phyloP scores from a whole-genome alignment of 352 stramenopile species.

The Paralagenidium karlingii region DNA sequence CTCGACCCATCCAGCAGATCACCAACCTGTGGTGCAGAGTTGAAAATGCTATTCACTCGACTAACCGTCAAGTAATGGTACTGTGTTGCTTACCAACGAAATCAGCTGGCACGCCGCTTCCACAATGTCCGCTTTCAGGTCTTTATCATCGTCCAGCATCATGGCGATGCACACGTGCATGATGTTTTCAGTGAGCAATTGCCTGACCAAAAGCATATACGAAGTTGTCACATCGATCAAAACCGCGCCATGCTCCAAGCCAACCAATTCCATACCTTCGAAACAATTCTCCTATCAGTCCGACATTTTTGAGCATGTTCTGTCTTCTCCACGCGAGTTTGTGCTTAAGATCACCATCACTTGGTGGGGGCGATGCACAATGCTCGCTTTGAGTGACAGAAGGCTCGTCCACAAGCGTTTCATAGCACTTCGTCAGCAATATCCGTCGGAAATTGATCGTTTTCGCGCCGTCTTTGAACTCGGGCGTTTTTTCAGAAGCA shows the following conservation, averaged over 20 bases:
- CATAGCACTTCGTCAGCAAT: slow-evolving; percentile 67
- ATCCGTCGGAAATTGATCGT: slow-evolving; percentile 76
- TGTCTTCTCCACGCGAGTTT: slow-evolving; percentile 56
- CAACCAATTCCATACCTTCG: no score
- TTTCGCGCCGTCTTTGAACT: slow-evolving; percentile 77
- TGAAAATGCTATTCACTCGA: slow-evolving; percentile 1
- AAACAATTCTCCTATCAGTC: slow-evolving; percentile 64
- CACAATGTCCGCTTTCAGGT: slow-evolving; percentile 49
- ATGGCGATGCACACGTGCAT: slow-evolving; percentile 78
- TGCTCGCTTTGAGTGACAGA: slow-evolving; percentile 5
- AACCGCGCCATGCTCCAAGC: not conserved
- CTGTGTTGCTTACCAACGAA: slow-evolving; percentile 18
- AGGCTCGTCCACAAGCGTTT: slow-evolving; percentile 63
- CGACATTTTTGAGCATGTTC: slow-evolving; percentile 67
- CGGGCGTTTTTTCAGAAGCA: slow-evolving; percentile 50
- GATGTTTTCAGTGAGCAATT: slow-evolving; percentile 71
- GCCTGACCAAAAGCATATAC: slow-evolving; percentile 9
- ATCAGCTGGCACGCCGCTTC: slow-evolving; percentile 51
- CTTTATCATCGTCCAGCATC: slow-evolving; percentile 68
- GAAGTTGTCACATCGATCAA: not conserved
- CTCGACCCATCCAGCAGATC: slow-evolving; percentile 71
- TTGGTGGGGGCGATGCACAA: slow-evolving; percentile 1
- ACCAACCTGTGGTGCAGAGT: slow-evolving; percentile 27
- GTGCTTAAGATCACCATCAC: slow-evolving; percentile 3
- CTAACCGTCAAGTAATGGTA: not conserved